These are phyloP conservation scores for Colletotrichum cuscutae DNA, from an alignment of 2,329 filamentous ascomycete species.

Conservation along the genomic window DNA sequence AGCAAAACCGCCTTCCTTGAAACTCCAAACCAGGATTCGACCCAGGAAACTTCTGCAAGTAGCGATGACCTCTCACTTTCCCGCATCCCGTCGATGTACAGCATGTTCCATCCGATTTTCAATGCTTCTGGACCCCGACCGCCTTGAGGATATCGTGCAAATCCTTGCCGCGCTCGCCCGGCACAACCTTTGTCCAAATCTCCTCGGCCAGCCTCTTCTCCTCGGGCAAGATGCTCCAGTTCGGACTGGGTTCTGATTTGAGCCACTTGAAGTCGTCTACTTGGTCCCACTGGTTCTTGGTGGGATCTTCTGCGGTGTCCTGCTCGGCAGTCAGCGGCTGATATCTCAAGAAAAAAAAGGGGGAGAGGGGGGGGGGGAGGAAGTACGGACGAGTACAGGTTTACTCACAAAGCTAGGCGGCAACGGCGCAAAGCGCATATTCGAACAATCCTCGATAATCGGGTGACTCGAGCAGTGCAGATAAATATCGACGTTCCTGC, in stretches of 20 bases:
- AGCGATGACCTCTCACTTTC: neutral
- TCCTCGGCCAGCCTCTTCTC: constrained; percentile 67
- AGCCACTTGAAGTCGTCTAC: constrained; percentile 99
- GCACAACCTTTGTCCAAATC: constrained; percentile 76
- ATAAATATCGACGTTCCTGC: constrained; percentile 83
- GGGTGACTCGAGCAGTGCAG: constrained; percentile 84
- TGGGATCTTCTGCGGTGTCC: constrained; percentile 41
- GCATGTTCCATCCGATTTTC: neutral
- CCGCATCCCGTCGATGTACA: neutral
- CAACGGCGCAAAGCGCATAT: constrained; percentile 82
- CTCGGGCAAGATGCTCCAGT: constrained; percentile 80
- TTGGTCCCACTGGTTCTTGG: constrained; percentile 82
- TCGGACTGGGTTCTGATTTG: constrained; percentile 84
- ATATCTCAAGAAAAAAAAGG: too few species aligned
- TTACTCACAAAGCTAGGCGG: constrained; percentile 76
- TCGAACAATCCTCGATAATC: constrained; percentile 90
- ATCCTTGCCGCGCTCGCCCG: constrained; percentile 69
- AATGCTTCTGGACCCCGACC: constrained; percentile 51
- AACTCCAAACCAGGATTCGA: constrained; percentile 5
- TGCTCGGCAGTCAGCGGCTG: constrained; percentile 36
- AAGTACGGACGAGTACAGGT: too few species aligned
- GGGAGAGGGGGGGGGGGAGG: too few species aligned
- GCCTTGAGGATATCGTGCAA: constrained; percentile 73
- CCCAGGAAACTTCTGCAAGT: neutral
- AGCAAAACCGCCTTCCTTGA: neutral